These are phyloP conservation scores for Phyllosticta capitalensis DNA, from an alignment of 2,329 filamentous ascomycete genomes.

Conservation along the genomic window DNA sequence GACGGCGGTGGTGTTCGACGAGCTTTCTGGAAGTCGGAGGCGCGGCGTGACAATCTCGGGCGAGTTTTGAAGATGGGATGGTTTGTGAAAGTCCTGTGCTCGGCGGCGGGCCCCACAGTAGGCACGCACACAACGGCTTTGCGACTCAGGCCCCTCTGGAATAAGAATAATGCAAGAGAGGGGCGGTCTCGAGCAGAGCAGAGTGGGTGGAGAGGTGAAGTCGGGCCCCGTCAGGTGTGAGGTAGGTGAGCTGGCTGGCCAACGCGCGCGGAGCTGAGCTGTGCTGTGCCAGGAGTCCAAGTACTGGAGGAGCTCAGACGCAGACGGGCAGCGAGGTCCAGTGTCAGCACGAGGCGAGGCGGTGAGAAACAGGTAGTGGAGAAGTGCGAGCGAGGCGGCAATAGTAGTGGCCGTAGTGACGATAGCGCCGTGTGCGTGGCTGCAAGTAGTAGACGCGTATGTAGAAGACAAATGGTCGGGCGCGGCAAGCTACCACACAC, in stretches of 20 bases:
- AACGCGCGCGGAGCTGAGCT: constrained; percentile 10
- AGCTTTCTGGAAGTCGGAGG: constrained; percentile 11
- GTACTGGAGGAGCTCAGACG: constrained; percentile 4
- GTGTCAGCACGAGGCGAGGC: constrained; percentile 4
- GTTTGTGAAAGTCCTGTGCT: constrained; percentile 8
- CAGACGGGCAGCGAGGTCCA: constrained; percentile 1
- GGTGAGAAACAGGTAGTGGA: not conserved
- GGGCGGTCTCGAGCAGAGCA: not conserved
- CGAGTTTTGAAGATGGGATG: constrained; percentile 17
- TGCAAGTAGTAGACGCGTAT: not conserved
- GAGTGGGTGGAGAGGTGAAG: no score
- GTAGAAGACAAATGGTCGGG: not conserved
- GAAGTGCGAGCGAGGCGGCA: not conserved
- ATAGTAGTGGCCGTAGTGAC: not conserved
- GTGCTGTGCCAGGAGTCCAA: not conserved
- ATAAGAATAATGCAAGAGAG: constrained; percentile 3
- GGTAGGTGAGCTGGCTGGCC: constrained; percentile 10
- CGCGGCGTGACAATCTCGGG: constrained; percentile 18
- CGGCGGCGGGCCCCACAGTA: not conserved
- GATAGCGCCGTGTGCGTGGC: not conserved
- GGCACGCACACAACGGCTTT: not conserved
- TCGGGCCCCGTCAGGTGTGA: no score
- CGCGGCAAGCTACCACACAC: not conserved
- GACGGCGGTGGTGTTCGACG: constrained; percentile 9
- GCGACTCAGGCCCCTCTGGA: not conserved